Base-by-base conservation (phyloP, 208 protist species). In the Acanthamoeba royreba region DNA sequence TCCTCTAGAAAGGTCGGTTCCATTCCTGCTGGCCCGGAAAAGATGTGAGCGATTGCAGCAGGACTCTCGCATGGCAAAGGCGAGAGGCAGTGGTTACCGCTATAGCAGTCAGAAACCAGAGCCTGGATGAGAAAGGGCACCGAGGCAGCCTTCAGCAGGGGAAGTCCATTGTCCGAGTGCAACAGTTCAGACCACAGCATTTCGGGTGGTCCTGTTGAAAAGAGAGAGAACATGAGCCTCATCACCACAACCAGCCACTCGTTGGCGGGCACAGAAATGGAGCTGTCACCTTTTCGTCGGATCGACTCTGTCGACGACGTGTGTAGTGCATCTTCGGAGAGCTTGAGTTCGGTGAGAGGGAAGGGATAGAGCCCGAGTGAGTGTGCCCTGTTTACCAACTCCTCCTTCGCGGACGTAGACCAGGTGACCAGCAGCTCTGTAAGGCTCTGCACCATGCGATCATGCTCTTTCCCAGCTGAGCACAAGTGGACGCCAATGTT, bases 1-100 rank as follows among this genome's bases (percentile, higher is more conserved):
- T 90, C 83, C 83, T 72, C 83, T 52, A 90, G 42, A 69, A 69
- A 90, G 25, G 83, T 69, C 42, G 40, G n/a, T 38, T 90, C 83
- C 38, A 46, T 35, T 2, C 52, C 53, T 61, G 13, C 53, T 28
- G 11, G n/a, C n/a, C n/a, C n/a, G n/a, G n/a, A n/a, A n/a, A n/a
- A n/a, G n/a, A n/a, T n/a, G n/a, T n/a, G n/a, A n/a, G n/a, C n/a
- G n/a, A n/a, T n/a, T n/a, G n/a, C n/a, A n/a, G n/a, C n/a, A n/a
- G n/a, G n/a, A n/a, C n/a, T n/a, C n/a, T n/a, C n/a, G n/a, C n/a
- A n/a, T n/a, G n/a, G n/a, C n/a, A n/a, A n/a, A n/a, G n/a, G n/a
- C n/a, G n/a, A n/a, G n/a, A n/a, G n/a, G n/a, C n/a, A n/a, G n/a
- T n/a, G n/a, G n/a, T n/a, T n/a, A n/a, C n/a, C n/a, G n/a, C n/a